Evolutionary conservation across 78 protist genomes (phyloP), one percentile per base, ranked within the genome.

Genomic region (Ministeria vibrans): DNA sequence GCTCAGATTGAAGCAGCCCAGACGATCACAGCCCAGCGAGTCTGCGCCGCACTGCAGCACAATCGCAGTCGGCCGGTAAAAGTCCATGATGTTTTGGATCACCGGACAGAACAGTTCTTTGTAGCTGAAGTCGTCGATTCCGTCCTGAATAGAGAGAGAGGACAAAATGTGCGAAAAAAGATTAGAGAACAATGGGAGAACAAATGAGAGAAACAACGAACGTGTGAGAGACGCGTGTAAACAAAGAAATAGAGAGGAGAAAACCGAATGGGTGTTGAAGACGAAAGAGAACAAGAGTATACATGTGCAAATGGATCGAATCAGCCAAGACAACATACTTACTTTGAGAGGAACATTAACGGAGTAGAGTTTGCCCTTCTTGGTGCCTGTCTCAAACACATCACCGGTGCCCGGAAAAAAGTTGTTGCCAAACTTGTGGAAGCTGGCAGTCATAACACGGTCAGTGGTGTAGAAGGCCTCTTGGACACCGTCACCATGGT

Each of bases 391-490:
- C 30, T 82, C 86, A 22, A 1, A 3, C 45, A 68, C 2, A 22
- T 86, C 92, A 38, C 99, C 99, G 7, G 99, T 94, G 62, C 99
- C 99, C 1, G 99, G 99, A 75, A 96, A 99, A 86, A 78, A 97
- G 36, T 94, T 94, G 44, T 88, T 93, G 68, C 96, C 98, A 63
- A 53, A 92, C 80, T 96, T 95, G 88, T 97, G 99, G 83, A 96
- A 95, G 5, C 97, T 93, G 22, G 93, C 92, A 0, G 99, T 96
- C 95, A 97, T 82, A 22, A 96, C 99, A 20, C 98, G 81, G 78
- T 93, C 93, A 0, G 98, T 94, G 32, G 90, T 82, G 76, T 95
- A 93, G 79, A 97, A 97, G 34, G 98, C 98, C 77, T 72, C 91
- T 53, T 92, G 92, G 62, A 92, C 97, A 1, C 98, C 99, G 49